phyloP scores from a whole-genome alignment of 495 filamentous ascomycete genomes.

The Trichoderma erinaceum region DNA sequence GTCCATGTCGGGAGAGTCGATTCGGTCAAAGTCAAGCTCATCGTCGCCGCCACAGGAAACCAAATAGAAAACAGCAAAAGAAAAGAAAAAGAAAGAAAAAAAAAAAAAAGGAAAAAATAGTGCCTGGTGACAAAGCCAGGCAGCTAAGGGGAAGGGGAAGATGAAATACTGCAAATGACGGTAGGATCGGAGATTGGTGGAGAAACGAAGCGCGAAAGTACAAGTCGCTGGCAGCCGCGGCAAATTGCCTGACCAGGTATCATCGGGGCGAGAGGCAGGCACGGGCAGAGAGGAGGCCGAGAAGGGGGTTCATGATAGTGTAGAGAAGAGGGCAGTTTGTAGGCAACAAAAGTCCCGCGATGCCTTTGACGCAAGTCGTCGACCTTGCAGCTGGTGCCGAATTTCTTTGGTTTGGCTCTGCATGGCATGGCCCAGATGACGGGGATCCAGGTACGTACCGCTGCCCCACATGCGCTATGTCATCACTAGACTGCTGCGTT shows the following conservation, averaged over 20 bases:
- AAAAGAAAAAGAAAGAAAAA: neutral
- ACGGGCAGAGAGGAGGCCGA: neutral
- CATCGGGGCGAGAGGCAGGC: neutral
- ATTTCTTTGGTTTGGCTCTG: neutral
- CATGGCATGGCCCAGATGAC: neutral
- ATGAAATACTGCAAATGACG: neutral
- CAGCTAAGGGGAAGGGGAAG: neutral
- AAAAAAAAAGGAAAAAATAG: neutral
- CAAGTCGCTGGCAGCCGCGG: neutral
- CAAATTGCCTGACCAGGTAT: conserved; percentile 9
- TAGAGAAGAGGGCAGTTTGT: too few species aligned
- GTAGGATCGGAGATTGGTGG: conserved; percentile 14
- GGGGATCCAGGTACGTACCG: neutral
- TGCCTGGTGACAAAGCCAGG: neutral
- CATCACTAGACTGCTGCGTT: neutral
- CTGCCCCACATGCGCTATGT: neutral
- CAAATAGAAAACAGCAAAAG: neutral
- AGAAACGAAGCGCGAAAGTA: neutral
- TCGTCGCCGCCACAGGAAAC: neutral
- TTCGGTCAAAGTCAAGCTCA: neutral
- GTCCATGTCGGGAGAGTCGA: conserved; percentile 10
- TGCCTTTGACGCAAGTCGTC: neutral
- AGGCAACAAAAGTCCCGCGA: too few species aligned
- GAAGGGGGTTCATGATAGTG: conserved; percentile 1
- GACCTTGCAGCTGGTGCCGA: neutral